Conservation (phyloP, 1,284 basidiomycete genomes). For the Meripilus lineatus region DNA sequence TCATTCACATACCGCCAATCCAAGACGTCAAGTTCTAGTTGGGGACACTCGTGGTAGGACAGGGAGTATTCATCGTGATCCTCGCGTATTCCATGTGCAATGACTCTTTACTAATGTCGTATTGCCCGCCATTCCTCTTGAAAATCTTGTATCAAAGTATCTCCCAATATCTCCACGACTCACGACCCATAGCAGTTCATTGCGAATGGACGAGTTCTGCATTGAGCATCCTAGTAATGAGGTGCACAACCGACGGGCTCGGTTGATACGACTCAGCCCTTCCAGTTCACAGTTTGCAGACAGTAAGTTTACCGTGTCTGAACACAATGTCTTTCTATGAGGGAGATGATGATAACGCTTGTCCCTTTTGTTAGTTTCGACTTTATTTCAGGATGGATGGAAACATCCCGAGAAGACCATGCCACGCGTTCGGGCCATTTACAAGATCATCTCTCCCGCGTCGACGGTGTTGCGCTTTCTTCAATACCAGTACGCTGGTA, state of each 20-base stretch:
- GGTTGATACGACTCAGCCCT: slow-evolving; percentile 6
- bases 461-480: slow-evolving; percentile 41
- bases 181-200: too few relatives aligned
- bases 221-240: slow-evolving; percentile 11
- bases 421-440: slow-evolving; percentile 47
- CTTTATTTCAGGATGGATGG: slow-evolving; percentile 50
- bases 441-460: slow-evolving; percentile 45
- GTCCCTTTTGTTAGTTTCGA: slow-evolving; percentile 35
- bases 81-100: too few relatives aligned
- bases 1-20: too few relatives aligned
- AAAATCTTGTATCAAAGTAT: too few relatives aligned
- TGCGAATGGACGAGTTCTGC: slow-evolving; percentile 11
- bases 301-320: slow-evolving; percentile 4
- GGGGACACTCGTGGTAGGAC: too few relatives aligned
- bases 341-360: neutral
- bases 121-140: too few relatives aligned
- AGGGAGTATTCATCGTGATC: too few relatives aligned
- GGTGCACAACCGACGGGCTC: slow-evolving; percentile 6
- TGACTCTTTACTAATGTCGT: too few relatives aligned
- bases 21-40: too few relatives aligned
- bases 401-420: slow-evolving; percentile 46
- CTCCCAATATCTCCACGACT: too few relatives aligned
- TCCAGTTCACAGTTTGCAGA: slow-evolving; percentile 6
- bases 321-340: neutral
- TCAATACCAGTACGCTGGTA: slow-evolving; percentile 38